Base-by-base conservation (phyloP, 2,329 filamentous ascomycete genomes). In the Albifimbria verrucaria region DNA sequence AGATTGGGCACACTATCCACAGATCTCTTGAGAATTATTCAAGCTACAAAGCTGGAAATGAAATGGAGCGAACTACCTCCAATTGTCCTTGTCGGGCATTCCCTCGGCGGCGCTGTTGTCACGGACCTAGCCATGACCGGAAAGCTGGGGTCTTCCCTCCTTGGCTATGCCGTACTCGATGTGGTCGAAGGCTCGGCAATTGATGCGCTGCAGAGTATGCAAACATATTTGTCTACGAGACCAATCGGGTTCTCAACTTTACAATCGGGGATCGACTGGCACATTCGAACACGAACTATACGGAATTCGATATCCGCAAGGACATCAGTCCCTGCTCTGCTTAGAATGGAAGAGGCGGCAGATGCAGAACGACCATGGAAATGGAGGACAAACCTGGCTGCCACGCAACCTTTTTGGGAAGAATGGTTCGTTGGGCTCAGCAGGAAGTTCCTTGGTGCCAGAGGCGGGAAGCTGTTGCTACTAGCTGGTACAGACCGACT, bases 141-240 rank as follows among this genome's bases (percentile, higher is more conserved):
- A 1, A 74, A 78, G 39, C 74, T 96, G 32, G 89, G 88, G 2
- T 69, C 73, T 36, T 80, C 85, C 23, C 69, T 97, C 1, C 76
- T 97, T 17, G 94, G 90, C 20, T 96, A 93, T 71, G 90, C 86
- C 3, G 92, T 97, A 7, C 77, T 99, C 17, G 94, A 99, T 71
- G 91, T 99, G 4, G 94, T 99, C 24, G 94, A 99, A 72, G 90
- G 94, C 11, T 96, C 90, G 1, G 94, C 94, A 28, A 93, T 99
- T 71, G 94, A 97, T 68, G 93, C 94, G 3, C 78, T 99, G 50
- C 86, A 92, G 69, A 92, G 89, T 70, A 99, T 99, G 94, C 88
- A 94, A 60, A 88, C 87, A 3, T 97, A 97, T 69, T 80, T 99
- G 20, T 86, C 89, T 1, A 92, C 87, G 4, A 82, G 94, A 21